Conservation (phyloP, 345 rosid genomes). For the Firmiana major region DNA sequence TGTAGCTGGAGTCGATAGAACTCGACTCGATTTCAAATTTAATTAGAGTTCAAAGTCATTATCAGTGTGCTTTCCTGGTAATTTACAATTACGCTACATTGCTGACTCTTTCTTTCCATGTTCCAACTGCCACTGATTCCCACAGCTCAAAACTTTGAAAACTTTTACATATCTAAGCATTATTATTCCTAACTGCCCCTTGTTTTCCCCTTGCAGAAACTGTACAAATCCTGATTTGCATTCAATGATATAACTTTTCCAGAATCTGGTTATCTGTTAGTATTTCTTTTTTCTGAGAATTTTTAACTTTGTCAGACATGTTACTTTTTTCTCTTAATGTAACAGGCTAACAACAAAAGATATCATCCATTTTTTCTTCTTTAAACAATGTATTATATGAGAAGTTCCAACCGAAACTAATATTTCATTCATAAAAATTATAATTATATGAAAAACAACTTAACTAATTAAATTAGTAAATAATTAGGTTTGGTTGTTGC, state of each 20-base stretch:
- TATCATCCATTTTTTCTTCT: too few relatives aligned
- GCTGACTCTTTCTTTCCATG: neutral
- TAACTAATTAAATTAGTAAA: too few relatives aligned
- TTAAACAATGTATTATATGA: too few relatives aligned
- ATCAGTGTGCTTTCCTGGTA: slow-evolving; percentile 1
- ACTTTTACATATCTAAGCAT: neutral
- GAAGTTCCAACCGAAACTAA: too few relatives aligned
- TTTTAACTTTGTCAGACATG: neutral
- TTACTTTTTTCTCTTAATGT: too few relatives aligned
- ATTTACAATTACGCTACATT: neutral
- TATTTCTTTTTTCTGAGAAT: neutral
- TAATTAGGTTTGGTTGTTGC: too few relatives aligned
- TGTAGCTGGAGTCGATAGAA: too few relatives aligned
- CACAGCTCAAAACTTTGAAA: neutral
- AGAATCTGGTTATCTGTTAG: neutral
- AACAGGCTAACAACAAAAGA: too few relatives aligned
- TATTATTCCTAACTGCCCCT: neutral
- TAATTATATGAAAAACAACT: too few relatives aligned
- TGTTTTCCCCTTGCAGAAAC: neutral
- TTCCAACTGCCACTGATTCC: neutral
- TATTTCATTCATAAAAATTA: too few relatives aligned
- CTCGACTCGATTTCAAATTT: too few relatives aligned
- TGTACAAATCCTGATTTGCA: neutral
- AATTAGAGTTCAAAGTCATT: too few relatives aligned
- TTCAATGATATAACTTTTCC: neutral